A percentile compares a stretch with the other conserved stretches of the same genome.
Evolutionary conservation across 345 rosid species (phyloP).

Genomic region (Kernera saxatilis): DNA sequence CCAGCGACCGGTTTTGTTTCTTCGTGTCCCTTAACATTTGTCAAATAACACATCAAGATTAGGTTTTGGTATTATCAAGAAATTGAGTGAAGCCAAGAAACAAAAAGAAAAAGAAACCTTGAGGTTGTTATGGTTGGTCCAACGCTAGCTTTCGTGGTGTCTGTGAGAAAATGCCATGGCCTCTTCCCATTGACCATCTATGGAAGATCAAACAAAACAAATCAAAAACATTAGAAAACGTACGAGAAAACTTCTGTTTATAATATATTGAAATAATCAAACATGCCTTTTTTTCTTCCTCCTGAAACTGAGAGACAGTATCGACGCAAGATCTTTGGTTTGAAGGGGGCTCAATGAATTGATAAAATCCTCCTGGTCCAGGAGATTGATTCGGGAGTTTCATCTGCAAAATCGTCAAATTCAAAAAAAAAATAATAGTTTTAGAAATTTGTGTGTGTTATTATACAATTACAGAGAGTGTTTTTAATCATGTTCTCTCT

Average conservation of each 20-base stretch:
- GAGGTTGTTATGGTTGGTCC: neutral
- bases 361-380: constrained; percentile 27
- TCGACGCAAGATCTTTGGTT: constrained; percentile 45
- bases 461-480: neutral
- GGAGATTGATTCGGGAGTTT: constrained; percentile 24
- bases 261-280: neutral
- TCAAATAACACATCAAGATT: neutral
- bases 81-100: neutral
- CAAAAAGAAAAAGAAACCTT: neutral
- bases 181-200: constrained; percentile 46
- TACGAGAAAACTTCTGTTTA: neutral
- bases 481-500: neutral
- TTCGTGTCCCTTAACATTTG: constrained; percentile 1
- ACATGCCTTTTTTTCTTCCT: constrained; percentile 43
- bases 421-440: neutral
- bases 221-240: neutral
- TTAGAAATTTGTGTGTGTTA: neutral
- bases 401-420: constrained; percentile 28
- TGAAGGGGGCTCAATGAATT: constrained; percentile 71
- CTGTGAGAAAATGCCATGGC: constrained; percentile 24
- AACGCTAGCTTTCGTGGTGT: constrained; percentile 2
- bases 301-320: constrained; percentile 24
- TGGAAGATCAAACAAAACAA: neutral
- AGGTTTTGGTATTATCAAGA: neutral
- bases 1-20: constrained; percentile 9